Conservation (phyloP, 306 rosid genomes). For the Cucurbita moschata region DNA sequence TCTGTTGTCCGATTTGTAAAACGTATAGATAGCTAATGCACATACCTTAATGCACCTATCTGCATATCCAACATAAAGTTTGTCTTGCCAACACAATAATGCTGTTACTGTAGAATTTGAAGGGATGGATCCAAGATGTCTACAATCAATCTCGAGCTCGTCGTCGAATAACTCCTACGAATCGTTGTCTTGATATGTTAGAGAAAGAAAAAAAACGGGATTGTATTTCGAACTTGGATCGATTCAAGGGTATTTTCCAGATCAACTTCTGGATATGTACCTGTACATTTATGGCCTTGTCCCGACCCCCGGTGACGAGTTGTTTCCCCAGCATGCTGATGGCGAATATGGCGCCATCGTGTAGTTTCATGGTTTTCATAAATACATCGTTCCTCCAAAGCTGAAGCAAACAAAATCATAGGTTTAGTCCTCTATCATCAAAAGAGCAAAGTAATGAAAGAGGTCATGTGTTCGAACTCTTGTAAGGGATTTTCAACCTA, state of each 20-base stretch:
- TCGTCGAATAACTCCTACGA: constrained; percentile 62
- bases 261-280: constrained; percentile 24
- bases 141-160: constrained; percentile 45
- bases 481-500: too few relatives aligned
- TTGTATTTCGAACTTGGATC: background rate
- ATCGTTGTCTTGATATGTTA: constrained; percentile 4
- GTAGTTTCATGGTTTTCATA: constrained; percentile 40
- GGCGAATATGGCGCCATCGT: constrained; percentile 59
- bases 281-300: constrained; percentile 69
- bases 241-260: background rate
- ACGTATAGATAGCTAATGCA: background rate
- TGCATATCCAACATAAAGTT: constrained; percentile 60
- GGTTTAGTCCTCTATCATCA: background rate
- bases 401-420: constrained; percentile 27
- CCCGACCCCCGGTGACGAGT: constrained; percentile 84
- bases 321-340: constrained; percentile 40
- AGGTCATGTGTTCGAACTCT: too few relatives aligned
- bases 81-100: constrained; percentile 59
- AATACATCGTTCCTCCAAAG: constrained; percentile 72
- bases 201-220: background rate
- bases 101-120: constrained; percentile 46
- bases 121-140: constrained; percentile 44
- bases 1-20: background rate
- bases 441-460: background rate
- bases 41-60: constrained; percentile 58